Percentiles rank a stretch among this genome's conserved stretches.
phyloP scores from a whole-genome alignment of 768 basidiomycete genomes.

The Obba rivulosa region DNA sequence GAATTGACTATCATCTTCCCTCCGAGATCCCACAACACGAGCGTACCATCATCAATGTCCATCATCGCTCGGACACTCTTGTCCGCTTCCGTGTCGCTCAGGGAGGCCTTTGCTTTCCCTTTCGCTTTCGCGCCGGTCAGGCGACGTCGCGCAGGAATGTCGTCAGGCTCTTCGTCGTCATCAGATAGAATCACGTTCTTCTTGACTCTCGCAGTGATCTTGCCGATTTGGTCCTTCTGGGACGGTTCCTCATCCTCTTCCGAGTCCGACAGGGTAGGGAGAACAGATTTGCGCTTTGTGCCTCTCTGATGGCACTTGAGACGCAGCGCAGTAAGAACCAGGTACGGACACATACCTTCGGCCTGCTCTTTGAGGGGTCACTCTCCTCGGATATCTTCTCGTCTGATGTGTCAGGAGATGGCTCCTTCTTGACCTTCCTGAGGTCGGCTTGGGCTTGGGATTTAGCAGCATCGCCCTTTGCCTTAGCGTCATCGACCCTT shows the following conservation, averaged over 20 bases:
- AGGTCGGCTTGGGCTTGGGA: constrained; percentile 9
- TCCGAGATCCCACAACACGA: neutral
- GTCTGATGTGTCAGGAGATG: constrained; percentile 3
- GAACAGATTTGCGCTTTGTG: constrained; percentile 26
- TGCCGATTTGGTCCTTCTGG: constrained; percentile 6
- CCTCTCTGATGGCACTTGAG: constrained; percentile 19
- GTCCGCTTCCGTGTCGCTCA: constrained; percentile 34
- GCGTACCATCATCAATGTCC: constrained; percentile 70
- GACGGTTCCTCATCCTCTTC: constrained; percentile 23
- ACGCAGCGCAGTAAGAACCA: neutral
- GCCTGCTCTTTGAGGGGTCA: constrained; percentile 9
- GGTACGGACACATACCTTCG: constrained; percentile 8
- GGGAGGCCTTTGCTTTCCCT: constrained; percentile 30
- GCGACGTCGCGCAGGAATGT: constrained; percentile 14
- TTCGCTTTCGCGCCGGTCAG: constrained; percentile 5
- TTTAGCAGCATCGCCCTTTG: constrained; percentile 10
- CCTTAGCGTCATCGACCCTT: constrained; percentile 7
- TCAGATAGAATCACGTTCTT: constrained; percentile 54
- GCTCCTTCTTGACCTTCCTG: constrained; percentile 11
- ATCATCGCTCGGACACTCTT: constrained; percentile 57
- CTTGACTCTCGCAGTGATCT: constrained; percentile 26
- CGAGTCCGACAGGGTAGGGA: constrained; percentile 22
- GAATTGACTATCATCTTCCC: neutral
- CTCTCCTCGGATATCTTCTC: constrained; percentile 3
- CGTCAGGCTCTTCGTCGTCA: constrained; percentile 52